Percentiles rank a stretch among this genome's conserved stretches.
Conservation (phyloP, 2,329 filamentous ascomycete species). For the Paecilomyces niveus region DNA sequence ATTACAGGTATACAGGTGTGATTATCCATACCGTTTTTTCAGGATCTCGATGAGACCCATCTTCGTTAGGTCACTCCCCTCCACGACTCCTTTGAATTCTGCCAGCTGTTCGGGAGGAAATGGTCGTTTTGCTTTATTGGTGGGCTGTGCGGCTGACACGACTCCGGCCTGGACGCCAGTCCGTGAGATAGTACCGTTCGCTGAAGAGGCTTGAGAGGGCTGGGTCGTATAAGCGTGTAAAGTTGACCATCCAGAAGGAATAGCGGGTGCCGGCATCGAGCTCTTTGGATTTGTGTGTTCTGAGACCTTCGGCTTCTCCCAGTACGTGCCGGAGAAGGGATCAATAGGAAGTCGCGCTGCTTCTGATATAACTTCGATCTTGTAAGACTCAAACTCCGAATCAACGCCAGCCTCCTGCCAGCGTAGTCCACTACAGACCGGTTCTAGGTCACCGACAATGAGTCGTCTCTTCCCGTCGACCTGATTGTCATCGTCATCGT, state of each 20-base stretch:
- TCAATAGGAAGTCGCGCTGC: conserved; percentile 59
- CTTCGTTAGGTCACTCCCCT: conserved; percentile 66
- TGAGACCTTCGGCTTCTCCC: conserved; percentile 43
- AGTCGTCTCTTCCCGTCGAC: conserved; percentile 50
- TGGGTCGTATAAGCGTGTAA: conserved; percentile 16
- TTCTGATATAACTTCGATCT: conserved; percentile 65
- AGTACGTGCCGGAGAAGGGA: conserved; percentile 77
- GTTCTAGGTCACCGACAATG: conserved; percentile 62
- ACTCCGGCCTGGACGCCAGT: conserved; percentile 7
- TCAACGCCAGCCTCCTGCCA: conserved; percentile 59
- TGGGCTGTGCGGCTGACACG: background rate
- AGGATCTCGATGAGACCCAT: conserved; percentile 66
- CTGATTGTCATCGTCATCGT: conserved; percentile 69
- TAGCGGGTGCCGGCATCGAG: background rate
- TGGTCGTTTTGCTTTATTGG: conserved; percentile 27
- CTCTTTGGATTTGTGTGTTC: conserved; percentile 14
- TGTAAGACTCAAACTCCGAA: conserved; percentile 52
- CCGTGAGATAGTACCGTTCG: background rate
- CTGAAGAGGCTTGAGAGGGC: conserved; percentile 11
- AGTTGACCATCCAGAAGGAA: conserved; percentile 7
- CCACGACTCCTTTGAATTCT: conserved; percentile 63
- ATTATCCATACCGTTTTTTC: conserved; percentile 54
- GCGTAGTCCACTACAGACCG: conserved; percentile 71
- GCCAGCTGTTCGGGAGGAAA: conserved; percentile 55
- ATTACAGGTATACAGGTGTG: background rate